Conservation (phyloP, 495 filamentous ascomycete genomes). For the Penicillium nucicola region DNA sequence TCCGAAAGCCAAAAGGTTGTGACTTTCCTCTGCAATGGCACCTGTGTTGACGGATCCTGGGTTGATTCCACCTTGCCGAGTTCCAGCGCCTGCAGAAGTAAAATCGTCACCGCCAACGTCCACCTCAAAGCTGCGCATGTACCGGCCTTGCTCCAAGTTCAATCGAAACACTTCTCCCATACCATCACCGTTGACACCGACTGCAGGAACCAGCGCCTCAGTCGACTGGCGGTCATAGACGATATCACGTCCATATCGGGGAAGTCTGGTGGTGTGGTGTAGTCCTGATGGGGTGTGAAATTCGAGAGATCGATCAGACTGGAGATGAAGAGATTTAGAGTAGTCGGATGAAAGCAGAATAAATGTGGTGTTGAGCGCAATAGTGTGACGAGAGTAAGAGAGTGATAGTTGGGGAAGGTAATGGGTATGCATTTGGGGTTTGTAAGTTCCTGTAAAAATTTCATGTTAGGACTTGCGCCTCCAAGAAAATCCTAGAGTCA, state of each 20-base stretch:
- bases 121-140: conserved; percentile 76
- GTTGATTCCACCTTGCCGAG: conserved; percentile 79
- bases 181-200: conserved; percentile 81
- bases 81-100: conserved; percentile 56
- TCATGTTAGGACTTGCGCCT: conserved; percentile 12
- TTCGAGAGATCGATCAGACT: conserved; percentile 85
- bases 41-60: conserved; percentile 85
- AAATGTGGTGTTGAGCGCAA: conserved; percentile 91
- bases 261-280: conserved; percentile 82
- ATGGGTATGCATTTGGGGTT: conserved; percentile 96
- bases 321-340: conserved; percentile 90
- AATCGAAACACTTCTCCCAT: conserved; percentile 88
- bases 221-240: conserved; percentile 80
- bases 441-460: conserved; percentile 64
- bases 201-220: conserved; percentile 82
- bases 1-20: conserved; percentile 90
- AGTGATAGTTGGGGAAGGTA: conserved; percentile 89
- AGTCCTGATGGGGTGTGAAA: conserved; percentile 90
- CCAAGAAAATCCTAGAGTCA: background rate
- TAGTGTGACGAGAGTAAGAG: conserved; percentile 89
- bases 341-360: conserved; percentile 89
- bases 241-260: conserved; percentile 88
- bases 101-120: conserved; percentile 84
- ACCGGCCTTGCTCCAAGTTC: conserved; percentile 86
- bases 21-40: conserved; percentile 83